Evolutionary conservation across 345 rosid species (phyloP).

Genomic region (Lenwebbia sp.): DNA sequence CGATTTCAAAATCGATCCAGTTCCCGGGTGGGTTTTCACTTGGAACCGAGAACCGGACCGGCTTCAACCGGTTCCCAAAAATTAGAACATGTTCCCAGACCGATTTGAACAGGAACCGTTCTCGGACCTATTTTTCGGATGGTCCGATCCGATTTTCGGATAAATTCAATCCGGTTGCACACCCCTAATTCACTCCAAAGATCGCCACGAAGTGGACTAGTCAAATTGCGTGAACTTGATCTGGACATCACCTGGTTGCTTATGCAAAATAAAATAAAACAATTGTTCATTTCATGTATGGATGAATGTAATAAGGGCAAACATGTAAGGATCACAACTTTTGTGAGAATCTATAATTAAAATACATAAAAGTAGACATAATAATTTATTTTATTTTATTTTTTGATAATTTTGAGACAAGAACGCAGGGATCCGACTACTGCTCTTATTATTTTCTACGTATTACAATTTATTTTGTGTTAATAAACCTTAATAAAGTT

Average conservation of each 20-base stretch:
- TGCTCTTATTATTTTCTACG: background rate
- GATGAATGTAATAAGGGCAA: background rate
- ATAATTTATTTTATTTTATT: background rate
- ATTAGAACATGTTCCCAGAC: too few species aligned
- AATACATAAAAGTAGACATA: background rate
- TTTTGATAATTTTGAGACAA: background rate
- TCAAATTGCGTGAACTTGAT: background rate
- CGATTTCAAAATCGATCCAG: too few species aligned
- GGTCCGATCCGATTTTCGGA: too few species aligned
- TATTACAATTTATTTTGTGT: background rate
- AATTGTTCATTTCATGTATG: background rate
- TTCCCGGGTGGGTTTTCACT: too few species aligned
- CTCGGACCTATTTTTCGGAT: too few species aligned
- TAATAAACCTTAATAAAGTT: background rate
- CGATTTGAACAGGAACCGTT: too few species aligned
- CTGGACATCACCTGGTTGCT: background rate
- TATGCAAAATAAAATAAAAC: background rate
- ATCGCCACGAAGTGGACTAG: background rate
- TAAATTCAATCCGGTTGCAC: too few species aligned
- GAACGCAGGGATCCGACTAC: rapidly evolving
- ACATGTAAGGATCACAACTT: background rate
- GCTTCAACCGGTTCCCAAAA: too few species aligned
- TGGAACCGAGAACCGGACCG: too few species aligned
- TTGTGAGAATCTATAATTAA: background rate
- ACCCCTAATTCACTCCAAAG: too few species aligned